A percentile compares a stretch with the other conserved stretches of the same genome.
Conservation (phyloP, 345 rosid genomes). For the Eutrema heterophyllum region DNA sequence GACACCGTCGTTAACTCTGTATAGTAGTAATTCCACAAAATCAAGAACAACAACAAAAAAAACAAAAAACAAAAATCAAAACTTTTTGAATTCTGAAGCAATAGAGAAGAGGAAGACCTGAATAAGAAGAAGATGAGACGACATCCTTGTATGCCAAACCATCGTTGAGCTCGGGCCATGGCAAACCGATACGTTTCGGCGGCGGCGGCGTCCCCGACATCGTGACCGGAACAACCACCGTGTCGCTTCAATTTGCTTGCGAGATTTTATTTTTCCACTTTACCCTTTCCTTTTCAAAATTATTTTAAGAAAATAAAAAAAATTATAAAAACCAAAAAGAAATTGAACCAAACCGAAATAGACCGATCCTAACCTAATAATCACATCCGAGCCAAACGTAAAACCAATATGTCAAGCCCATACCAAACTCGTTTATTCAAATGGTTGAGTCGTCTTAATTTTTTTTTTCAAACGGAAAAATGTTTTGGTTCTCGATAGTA, state of each 20-base stretch:
- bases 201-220: constrained; percentile 19
- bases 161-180: constrained; percentile 79
- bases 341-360: constrained; percentile 7
- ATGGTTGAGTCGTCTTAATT: too few relatives aligned
- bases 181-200: constrained; percentile 42
- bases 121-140: constrained; percentile 41
- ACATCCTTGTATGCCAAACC: constrained; percentile 64
- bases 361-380: neutral
- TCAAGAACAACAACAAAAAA: neutral
- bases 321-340: too few relatives aligned
- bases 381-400: neutral
- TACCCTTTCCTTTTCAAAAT: too few relatives aligned
- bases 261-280: neutral
- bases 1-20: constrained; percentile 35
- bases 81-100: neutral
- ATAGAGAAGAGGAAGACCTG: constrained; percentile 35
- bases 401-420: neutral
- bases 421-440: too few relatives aligned
- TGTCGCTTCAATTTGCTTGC: neutral
- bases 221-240: neutral
- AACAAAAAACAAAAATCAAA: neutral
- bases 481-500: too few relatives aligned
- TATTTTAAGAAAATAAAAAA: too few relatives aligned
- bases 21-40: neutral
- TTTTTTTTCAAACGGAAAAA: too few relatives aligned